These are phyloP conservation scores for Senna tora DNA, from an alignment of 306 rosid species.

Conservation along the genomic window DNA sequence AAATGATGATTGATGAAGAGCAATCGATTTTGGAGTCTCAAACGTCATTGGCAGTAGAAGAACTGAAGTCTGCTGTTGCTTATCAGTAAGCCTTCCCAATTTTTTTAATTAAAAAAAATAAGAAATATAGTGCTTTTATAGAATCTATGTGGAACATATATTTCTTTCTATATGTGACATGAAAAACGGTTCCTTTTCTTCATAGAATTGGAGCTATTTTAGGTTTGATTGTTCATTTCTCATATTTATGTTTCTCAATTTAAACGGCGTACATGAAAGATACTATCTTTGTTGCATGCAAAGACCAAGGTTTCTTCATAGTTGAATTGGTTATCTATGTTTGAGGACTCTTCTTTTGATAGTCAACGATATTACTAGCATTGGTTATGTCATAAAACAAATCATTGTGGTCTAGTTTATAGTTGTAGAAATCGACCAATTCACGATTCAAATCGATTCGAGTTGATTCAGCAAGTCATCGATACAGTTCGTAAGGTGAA, in stretches of 20 bases:
- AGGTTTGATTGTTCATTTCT: conserved; percentile 10
- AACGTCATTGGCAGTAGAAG: conserved; percentile 75
- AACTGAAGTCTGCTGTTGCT: conserved; percentile 65
- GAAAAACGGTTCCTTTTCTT: neutral
- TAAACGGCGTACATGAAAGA: neutral
- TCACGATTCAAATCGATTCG: no score
- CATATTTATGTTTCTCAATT: conserved; percentile 1
- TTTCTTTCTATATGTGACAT: conserved; percentile 7
- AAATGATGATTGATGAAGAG: conserved; percentile 78
- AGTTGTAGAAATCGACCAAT: no score
- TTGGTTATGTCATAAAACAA: conserved; percentile 3
- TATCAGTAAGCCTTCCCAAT: conserved; percentile 63
- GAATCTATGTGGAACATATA: neutral
- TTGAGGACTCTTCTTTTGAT: conserved; percentile 1
- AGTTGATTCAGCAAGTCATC: no score
- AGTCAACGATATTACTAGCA: neutral
- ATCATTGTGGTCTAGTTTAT: neutral
- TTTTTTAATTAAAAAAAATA: conserved; percentile 1
- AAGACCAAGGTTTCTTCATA: neutral
- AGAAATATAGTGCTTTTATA: neutral
- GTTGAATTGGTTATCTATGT: conserved; percentile 1
- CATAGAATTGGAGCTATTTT: neutral
- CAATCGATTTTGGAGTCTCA: conserved; percentile 81
- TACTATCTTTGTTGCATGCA: neutral
- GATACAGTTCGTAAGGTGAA: no score